These are phyloP conservation scores for Kandelia obovata DNA, from an alignment of 345 rosid species.

Conservation along the genomic window DNA sequence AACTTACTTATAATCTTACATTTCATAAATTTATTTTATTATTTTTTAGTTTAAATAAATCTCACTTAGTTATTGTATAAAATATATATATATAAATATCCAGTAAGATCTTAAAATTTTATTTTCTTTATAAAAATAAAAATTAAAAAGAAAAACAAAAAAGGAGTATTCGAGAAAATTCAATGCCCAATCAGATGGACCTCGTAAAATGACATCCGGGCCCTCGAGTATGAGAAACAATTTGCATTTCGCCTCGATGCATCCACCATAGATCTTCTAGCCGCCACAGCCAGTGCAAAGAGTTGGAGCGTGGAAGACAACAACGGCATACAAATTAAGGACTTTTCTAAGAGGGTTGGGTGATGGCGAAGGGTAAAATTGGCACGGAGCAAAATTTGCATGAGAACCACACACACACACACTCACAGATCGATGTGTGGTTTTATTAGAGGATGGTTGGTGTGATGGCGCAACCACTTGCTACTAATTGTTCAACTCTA, in stretches of 20 bases:
- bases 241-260: not conserved
- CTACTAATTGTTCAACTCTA: constrained; percentile 18
- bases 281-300: not conserved
- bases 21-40: too few species aligned
- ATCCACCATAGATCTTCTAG: not conserved
- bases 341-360: not conserved
- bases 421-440: not conserved
- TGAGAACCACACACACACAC: constrained; percentile 14
- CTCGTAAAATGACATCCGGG: too few species aligned
- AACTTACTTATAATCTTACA: too few species aligned
- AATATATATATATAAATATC: too few species aligned
- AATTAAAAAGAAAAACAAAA: too few species aligned
- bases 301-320: not conserved
- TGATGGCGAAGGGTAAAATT: constrained; percentile 16
- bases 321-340: not conserved
- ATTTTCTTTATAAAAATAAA: too few species aligned
- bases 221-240: not conserved
- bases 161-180: too few species aligned
- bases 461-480: constrained; percentile 18
- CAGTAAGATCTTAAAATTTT: too few species aligned
- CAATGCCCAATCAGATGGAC: too few species aligned
- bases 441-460: constrained; percentile 33
- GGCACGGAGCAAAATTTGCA: constrained; percentile 37
- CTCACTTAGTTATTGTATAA: too few species aligned
- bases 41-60: too few species aligned